These are phyloP conservation scores for Endogone sp. DNA, from an alignment of 192 early-diverging fungal genomes.

Conservation along the genomic window DNA sequence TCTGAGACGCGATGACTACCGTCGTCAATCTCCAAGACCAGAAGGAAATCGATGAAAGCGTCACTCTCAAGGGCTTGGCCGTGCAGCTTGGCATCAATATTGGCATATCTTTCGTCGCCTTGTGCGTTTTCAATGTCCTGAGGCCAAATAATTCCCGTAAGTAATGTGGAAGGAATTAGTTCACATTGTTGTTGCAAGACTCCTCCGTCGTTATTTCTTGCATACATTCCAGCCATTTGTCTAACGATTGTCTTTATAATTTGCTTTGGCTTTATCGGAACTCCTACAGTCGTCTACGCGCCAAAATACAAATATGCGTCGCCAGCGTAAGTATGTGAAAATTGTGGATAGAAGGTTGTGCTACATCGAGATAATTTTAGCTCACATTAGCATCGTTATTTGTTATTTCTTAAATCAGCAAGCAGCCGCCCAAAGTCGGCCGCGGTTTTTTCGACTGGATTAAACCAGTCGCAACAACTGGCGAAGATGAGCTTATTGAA, in stretches of 20 bases:
- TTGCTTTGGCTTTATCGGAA: too few species aligned
- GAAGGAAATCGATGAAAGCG: not conserved
- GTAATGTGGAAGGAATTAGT: slow-evolving; percentile 35
- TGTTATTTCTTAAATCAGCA: slow-evolving; percentile 22
- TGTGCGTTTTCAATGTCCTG: slow-evolving; percentile 51
- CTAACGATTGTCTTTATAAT: too few species aligned
- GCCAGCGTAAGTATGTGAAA: slow-evolving; percentile 22
- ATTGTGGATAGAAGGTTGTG: slow-evolving; percentile 4
- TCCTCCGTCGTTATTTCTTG: slow-evolving; percentile 12
- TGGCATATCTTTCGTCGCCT: slow-evolving; percentile 46
- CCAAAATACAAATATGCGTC: slow-evolving; percentile 36
- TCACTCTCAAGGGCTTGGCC: slow-evolving; percentile 45
- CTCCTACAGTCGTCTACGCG: slow-evolving; percentile 46
- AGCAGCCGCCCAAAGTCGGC: slow-evolving; percentile 60
- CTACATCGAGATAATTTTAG: not conserved
- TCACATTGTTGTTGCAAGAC: slow-evolving; percentile 10
- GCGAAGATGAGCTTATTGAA: slow-evolving; percentile 56
- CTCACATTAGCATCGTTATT: too few species aligned
- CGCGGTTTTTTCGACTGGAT: slow-evolving; percentile 65
- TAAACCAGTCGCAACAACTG: slow-evolving; percentile 45
- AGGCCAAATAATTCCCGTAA: slow-evolving; percentile 58
- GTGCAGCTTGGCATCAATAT: slow-evolving; percentile 59
- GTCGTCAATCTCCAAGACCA: not conserved
- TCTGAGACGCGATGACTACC: not conserved
- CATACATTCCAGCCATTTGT: too few species aligned